Conservation (phyloP, 805 yeast genomes). For the Suhomyces vadensis region DNA sequence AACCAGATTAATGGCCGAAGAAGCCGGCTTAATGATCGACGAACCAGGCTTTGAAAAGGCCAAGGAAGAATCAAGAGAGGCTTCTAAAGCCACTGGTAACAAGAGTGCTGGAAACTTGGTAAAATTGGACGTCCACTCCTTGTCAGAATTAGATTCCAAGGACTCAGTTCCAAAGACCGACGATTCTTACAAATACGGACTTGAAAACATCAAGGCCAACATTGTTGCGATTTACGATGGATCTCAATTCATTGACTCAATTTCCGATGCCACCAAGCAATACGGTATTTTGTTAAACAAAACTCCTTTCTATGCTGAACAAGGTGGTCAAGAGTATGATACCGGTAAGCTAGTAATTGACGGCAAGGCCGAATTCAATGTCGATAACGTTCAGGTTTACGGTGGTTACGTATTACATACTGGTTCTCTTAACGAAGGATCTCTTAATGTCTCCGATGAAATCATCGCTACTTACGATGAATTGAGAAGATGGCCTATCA, state of each 20-base stretch:
- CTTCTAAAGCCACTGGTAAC: slow-evolving; percentile 85
- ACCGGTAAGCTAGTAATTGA: slow-evolving; percentile 91
- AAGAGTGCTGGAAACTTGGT: slow-evolving; percentile 56
- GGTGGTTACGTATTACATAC: slow-evolving; percentile 97
- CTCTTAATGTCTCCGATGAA: slow-evolving; percentile 61
- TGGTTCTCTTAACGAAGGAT: slow-evolving; percentile 80
- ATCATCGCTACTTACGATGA: slow-evolving; percentile 90
- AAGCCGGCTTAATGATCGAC: slow-evolving; percentile 89
- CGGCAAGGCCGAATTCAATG: slow-evolving; percentile 83
- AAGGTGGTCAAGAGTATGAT: slow-evolving; percentile 98
- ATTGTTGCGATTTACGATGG: slow-evolving; percentile 74
- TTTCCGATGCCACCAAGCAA: slow-evolving; percentile 45
- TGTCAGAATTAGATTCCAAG: slow-evolving; percentile 66
- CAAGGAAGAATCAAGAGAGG: slow-evolving; percentile 84
- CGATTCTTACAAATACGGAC: slow-evolving; percentile 75
- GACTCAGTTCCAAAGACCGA: slow-evolving; percentile 73
- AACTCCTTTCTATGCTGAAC: slow-evolving; percentile 97
- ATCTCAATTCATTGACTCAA: slow-evolving; percentile 53
- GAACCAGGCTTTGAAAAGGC: slow-evolving; percentile 92
- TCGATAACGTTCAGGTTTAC: slow-evolving; percentile 86
- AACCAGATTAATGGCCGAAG: slow-evolving; percentile 98
- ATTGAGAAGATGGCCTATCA: slow-evolving; percentile 91
- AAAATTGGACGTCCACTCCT: slow-evolving; percentile 88
- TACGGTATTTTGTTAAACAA: slow-evolving; percentile 82
- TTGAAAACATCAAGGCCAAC: slow-evolving; percentile 66